Evolutionary conservation across 2,329 filamentous ascomycete genomes (phyloP), one percentile per base, ranked within the genome.

Genomic region (Hypoxylon sp.): DNA sequence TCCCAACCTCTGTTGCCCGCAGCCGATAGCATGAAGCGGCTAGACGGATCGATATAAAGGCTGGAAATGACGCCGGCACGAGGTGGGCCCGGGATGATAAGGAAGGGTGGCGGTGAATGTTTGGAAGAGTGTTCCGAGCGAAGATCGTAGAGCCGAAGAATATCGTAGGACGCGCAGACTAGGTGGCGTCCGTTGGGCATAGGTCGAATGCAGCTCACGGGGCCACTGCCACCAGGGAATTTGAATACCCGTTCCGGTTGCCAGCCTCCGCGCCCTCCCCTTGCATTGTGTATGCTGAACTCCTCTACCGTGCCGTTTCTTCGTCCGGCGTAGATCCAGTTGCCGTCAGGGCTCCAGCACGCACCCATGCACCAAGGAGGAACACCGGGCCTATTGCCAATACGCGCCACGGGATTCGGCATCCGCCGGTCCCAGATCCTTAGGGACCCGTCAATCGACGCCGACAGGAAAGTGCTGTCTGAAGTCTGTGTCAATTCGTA

Each of bases 301-400:
- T 99, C 96, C 71, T 99, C 96, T 0, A 99, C 96, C 0, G 93
- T 96, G 53, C 93, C 87, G 78, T 98, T 98, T 61, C 96, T 86
- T 26, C 96, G 85, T 0, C 96, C 96, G 0, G 92, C 94, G 79
- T 97, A 99, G 72, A 99, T 94, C 78, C 88, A 93, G 79, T 98
- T 98, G 12, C 96, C 96, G 76, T 97, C 92, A 0, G 93, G 93
- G 57, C 91, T 95, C 96, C 96, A 99, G 80, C 93, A 97, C 0
- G 93, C 93, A 70, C 93, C 94, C 89, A 97, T 97, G 78, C 95
- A 98, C 95, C 95, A 99, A 0, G 95, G 96, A 0, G 96, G 95
- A 0, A 93, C 92, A 16, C 89, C 89, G 9, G 88, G 87, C 9
- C 89, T 84, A 16, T 91, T 92, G 1, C 85, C 83, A 60, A 98